Conservation (phyloP, 768 basidiomycete genomes). For the Leccinum arenicola region DNA sequence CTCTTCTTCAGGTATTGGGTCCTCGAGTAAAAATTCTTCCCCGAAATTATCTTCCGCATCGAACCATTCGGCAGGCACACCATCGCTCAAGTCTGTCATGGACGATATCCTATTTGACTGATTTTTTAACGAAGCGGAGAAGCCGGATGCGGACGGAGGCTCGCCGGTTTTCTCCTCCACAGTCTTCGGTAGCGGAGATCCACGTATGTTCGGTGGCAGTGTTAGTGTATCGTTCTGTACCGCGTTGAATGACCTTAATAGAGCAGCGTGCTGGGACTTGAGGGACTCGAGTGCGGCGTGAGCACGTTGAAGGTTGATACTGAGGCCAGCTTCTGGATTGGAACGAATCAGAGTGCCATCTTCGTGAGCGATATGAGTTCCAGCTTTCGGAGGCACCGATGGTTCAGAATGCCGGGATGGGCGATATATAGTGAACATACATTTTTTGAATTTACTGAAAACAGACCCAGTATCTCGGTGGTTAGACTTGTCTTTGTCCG, state of each 20-base stretch:
- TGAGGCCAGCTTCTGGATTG: slow-evolving; percentile 17
- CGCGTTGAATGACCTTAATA: slow-evolving; percentile 43
- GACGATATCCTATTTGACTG: slow-evolving; percentile 45
- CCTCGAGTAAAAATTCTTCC: slow-evolving; percentile 48
- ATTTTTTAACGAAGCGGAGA: slow-evolving; percentile 31
- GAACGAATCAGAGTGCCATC: slow-evolving; percentile 24
- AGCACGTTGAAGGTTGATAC: slow-evolving; percentile 40
- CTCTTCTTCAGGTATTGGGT: slow-evolving; percentile 38
- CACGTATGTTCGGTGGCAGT: slow-evolving; percentile 20
- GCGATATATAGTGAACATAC: slow-evolving; percentile 32
- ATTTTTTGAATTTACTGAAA: slow-evolving; percentile 63
- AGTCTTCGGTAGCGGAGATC: slow-evolving; percentile 41
- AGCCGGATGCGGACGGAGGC: slow-evolving; percentile 19
- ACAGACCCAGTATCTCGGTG: slow-evolving; percentile 33
- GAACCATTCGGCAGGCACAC: slow-evolving; percentile 62
- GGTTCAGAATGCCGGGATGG: background rate
- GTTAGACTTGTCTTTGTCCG: slow-evolving; percentile 46
- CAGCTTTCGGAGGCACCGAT: slow-evolving; percentile 16
- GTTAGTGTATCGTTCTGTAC: slow-evolving; percentile 28
- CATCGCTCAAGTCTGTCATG: slow-evolving; percentile 49
- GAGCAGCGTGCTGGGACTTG: slow-evolving; percentile 55
- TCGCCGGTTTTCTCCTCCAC: slow-evolving; percentile 46
- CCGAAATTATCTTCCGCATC: slow-evolving; percentile 58
- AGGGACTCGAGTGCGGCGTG: slow-evolving; percentile 49
- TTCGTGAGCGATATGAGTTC: slow-evolving; percentile 22